These are phyloP conservation scores for Botrytis deweyae DNA, from an alignment of 2,329 filamentous ascomycete genomes.

Conservation along the genomic window DNA sequence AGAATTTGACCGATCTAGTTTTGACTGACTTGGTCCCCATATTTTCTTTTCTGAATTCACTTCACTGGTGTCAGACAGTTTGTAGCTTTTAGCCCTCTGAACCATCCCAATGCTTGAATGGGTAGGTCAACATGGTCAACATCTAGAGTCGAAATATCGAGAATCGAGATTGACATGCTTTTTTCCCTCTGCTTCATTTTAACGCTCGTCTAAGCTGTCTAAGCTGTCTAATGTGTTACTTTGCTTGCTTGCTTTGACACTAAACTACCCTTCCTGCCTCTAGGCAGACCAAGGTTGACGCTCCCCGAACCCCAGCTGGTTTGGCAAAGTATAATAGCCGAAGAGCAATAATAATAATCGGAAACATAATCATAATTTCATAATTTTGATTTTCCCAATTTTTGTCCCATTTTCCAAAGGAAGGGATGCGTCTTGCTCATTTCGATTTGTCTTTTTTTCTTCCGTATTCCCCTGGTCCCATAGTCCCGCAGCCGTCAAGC, in stretches of 20 bases:
- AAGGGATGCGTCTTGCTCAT: constrained; percentile 29
- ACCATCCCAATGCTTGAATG: background rate
- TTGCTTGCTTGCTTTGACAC: constrained; percentile 19
- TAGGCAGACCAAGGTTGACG: constrained; percentile 9
- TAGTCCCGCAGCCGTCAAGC: constrained; percentile 29
- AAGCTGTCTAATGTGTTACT: background rate
- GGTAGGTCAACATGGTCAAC: background rate
- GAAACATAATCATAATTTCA: constrained; percentile 21
- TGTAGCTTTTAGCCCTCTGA: background rate
- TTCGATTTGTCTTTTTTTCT: constrained; percentile 35
- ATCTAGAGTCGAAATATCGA: background rate
- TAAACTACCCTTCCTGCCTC: background rate
- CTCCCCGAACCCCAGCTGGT: constrained; percentile 18
- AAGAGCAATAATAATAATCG: constrained; percentile 8
- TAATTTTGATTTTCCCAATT: constrained; percentile 13
- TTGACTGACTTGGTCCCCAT: background rate
- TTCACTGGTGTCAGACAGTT: background rate
- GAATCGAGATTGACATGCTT: background rate
- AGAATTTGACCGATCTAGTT: background rate
- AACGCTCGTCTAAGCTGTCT: constrained; percentile 12
- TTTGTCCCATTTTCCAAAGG: constrained; percentile 10
- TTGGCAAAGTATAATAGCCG: constrained; percentile 6
- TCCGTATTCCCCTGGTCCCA: constrained; percentile 36
- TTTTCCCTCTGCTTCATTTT: background rate
- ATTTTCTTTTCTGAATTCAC: background rate